Conservation (phyloP, 164 flowering plant genomes). For the Berberis vulgaris region DNA sequence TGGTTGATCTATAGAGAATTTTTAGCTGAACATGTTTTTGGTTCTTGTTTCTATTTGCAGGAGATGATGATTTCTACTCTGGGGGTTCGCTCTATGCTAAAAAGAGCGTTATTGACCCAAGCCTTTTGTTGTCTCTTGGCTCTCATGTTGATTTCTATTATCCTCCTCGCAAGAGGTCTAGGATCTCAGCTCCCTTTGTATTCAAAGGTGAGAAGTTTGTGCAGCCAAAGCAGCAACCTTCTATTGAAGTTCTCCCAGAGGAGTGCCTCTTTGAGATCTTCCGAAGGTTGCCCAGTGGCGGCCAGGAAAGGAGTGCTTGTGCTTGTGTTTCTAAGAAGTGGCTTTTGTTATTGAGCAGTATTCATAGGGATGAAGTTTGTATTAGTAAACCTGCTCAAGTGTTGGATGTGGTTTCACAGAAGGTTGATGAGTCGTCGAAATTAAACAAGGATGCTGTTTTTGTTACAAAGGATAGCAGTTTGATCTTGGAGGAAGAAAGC, state of each 20-base stretch:
- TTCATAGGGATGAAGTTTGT: slow-evolving; percentile 34
- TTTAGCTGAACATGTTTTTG: slow-evolving; percentile 1
- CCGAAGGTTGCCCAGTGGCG: slow-evolving; percentile 42
- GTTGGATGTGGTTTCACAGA: background rate
- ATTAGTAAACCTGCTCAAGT: background rate
- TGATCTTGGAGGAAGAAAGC: slow-evolving; percentile 12
- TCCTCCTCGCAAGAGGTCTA: slow-evolving; percentile 33
- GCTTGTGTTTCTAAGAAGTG: slow-evolving; percentile 74
- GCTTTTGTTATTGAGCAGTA: slow-evolving; percentile 56
- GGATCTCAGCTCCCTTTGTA: slow-evolving; percentile 27
- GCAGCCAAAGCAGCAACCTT: slow-evolving; percentile 25
- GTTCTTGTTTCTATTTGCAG: slow-evolving; percentile 15
- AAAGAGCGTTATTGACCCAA: slow-evolving; percentile 19
- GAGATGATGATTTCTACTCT: slow-evolving; percentile 20
- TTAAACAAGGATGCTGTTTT: slow-evolving; percentile 5
- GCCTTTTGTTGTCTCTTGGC: slow-evolving; percentile 21
- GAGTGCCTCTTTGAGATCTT: slow-evolving; percentile 78
- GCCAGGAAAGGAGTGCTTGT: slow-evolving; percentile 47
- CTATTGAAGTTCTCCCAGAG: slow-evolving; percentile 67
- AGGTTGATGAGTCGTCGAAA: background rate
- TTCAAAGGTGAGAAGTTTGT: slow-evolving; percentile 24
- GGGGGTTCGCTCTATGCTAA: slow-evolving; percentile 16
- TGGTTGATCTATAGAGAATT: background rate
- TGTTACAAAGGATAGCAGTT: slow-evolving; percentile 3
- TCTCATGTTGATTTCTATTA: slow-evolving; percentile 24